Base-by-base conservation (phyloP, 306 rosid species). In the Prunus mira region DNA sequence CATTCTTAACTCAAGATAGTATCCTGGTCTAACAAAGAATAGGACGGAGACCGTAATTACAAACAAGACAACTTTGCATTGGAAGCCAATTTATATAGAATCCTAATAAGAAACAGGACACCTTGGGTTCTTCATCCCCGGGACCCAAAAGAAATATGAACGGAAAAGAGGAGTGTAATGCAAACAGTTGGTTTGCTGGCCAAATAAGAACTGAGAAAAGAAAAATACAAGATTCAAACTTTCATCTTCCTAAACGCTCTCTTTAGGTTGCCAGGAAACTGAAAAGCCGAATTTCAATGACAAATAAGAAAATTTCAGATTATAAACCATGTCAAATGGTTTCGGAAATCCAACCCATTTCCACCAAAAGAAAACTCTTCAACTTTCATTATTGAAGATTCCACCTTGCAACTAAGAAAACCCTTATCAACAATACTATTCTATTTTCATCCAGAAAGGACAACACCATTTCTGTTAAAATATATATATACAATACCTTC, bases 321-420 rank as follows among this genome's bases (percentile, higher is more conserved):
- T 25, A 63, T 17, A 54, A 4, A 75, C 62, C 49, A 30, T 64
- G 24, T 18, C 47, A 62, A 63, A 74, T 30, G 50, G 63, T 34
- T 19, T 49, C 4, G 6, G 30, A 18, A 65, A 50, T 9, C 61
- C 9, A 74, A 43, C 41, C 70, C 56, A 62, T 27, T 63, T 47
- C 52, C 43, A 6, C 75, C 13, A 45, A 74, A 62, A 9, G 0
- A 19, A 50, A 3, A 81, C 17, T 34, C 77, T 64, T 70, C 20
- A 49, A 49, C 56, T n/a, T 65, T 57, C 55, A 61, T 25, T 46
- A 63, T 66, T 66, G 65, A 64, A 46, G 14, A 38, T 43, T 52
- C 69, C 79, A 43, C 19, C 65, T 67, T 32, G 30, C 69, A 34
- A n/a, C 22, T 47, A 79, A 65, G 6, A 55, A 72, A 47, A 63